Evolutionary conservation across 805 yeast species (phyloP).

Genomic region (Candida argentea): DNA sequence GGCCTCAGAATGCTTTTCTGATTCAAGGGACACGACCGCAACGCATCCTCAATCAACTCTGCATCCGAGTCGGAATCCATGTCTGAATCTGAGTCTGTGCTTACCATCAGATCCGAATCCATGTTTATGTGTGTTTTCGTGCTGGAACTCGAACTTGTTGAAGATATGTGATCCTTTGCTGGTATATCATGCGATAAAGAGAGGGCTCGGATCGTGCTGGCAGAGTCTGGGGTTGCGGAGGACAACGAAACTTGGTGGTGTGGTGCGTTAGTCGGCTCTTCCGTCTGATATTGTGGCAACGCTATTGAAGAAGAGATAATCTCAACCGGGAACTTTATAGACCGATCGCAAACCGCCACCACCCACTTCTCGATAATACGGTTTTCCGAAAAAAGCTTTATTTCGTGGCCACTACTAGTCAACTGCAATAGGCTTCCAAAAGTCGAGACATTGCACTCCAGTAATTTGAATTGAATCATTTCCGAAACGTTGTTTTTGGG

Average conservation of each 20-base stretch:
- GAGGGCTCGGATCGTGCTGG: too few relatives aligned
- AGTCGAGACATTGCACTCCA: too few relatives aligned
- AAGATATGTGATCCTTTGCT: too few relatives aligned
- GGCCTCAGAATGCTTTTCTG: too few relatives aligned
- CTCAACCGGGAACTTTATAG: constrained; percentile 22
- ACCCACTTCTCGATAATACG: constrained; percentile 37
- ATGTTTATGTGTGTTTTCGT: not conserved
- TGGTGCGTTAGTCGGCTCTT: too few relatives aligned
- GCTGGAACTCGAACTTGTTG: too few relatives aligned
- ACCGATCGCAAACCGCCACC: constrained; percentile 26
- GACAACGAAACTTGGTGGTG: not conserved
- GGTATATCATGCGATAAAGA: too few relatives aligned
- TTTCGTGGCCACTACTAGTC: too few relatives aligned
- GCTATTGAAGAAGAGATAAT: constrained; percentile 25
- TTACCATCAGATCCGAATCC: not conserved
- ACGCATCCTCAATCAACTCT: constrained; percentile 2
- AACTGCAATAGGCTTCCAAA: too few relatives aligned
- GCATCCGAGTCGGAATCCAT: constrained; percentile 13
- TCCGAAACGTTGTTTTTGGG: not conserved
- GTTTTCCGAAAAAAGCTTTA: too few relatives aligned
- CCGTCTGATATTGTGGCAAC: constrained; percentile 6
- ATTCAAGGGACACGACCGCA: too few relatives aligned
- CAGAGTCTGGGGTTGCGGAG: not conserved
- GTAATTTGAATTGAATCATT: not conserved
- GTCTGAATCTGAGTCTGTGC: too few relatives aligned